Evolutionary conservation across 352 stramenopile species (phyloP), one percentile per base, ranked within the genome.

Genomic region (Globisporangium abappressorium): DNA sequence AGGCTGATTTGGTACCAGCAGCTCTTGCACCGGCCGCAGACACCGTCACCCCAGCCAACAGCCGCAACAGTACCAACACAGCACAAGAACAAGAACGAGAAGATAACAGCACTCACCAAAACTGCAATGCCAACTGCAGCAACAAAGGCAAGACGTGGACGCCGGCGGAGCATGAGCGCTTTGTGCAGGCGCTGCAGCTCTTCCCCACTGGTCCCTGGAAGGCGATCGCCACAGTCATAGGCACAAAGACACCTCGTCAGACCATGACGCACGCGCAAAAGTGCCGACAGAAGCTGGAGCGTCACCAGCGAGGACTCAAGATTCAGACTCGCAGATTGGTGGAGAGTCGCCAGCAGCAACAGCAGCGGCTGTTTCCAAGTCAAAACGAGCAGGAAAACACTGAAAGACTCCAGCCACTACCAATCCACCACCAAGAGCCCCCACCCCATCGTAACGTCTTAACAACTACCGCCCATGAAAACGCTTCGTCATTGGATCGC

Each of bases 241-340:
- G 74, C 20, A 77, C 77, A 0, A 78, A 76, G 36, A 53, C 57
- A 8, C 7, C 47, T 18, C 55, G 56, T 1, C 83, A 91, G 66
- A 89, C 80, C 65, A 90, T 87, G 83, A 87, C 79, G 14, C 85
- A 93, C 74, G 85, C 85, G 58, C 82, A 93, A 53, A 93, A 93
- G 69, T 93, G 90, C 65, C 83, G 83, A 5, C 81, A 93, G 75
- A 93, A 93, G 73, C 83, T 91, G 70, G 77, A 78, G 53, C 77
- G 84, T 24, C 72, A 77, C 59, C 73, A 88, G 69, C 82, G 82
- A 43, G 63, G 53, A 36, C 61, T 66, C 61, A 66, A 66, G 47
- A 58, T 66, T 33, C 61, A 66, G n/a, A 24, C 47, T 0, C 61
- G 61, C 47, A 59, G 11, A 20, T 12, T 26, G 18, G 61, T n/a